Percentiles rank a stretch among this genome's conserved stretches.
phyloP scores from a whole-genome alignment of 1,284 basidiomycete species.

The Prillingera fragicola region DNA sequence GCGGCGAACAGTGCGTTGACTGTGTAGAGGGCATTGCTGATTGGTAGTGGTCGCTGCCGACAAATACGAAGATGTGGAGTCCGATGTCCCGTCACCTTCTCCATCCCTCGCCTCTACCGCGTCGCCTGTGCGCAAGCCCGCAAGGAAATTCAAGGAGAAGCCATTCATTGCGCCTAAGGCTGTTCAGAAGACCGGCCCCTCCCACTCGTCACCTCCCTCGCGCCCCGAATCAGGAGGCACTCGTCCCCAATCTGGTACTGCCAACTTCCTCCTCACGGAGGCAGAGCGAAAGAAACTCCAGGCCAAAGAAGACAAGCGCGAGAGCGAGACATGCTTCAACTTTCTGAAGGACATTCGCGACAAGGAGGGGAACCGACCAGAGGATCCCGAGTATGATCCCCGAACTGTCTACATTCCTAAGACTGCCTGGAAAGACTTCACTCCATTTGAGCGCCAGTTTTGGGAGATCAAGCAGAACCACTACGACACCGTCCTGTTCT shows the following conservation, averaged over 20 bases:
- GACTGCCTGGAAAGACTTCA: constrained; percentile 75
- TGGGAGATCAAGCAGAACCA: constrained; percentile 98
- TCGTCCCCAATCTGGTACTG: constrained; percentile 1
- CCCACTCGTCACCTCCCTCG: constrained; percentile 9
- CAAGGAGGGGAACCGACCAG: constrained; percentile 77
- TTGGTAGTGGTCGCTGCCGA: constrained; percentile 34
- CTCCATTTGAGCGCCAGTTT: constrained; percentile 87
- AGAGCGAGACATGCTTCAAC: constrained; percentile 70
- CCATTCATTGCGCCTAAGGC: constrained; percentile 21
- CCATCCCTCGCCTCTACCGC: constrained; percentile 31
- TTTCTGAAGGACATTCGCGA: constrained; percentile 60
- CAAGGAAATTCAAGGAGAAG: constrained; percentile 1
- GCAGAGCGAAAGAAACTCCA: constrained; percentile 73
- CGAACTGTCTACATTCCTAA: constrained; percentile 79
- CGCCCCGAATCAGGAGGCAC: constrained; percentile 7
- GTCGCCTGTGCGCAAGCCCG: constrained; percentile 18
- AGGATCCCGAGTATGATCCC: constrained; percentile 81
- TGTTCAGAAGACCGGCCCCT: constrained; percentile 21
- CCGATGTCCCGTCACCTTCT: constrained; percentile 24
- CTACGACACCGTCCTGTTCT: constrained; percentile 91
- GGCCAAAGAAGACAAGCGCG: constrained; percentile 76
- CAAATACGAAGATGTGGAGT: constrained; percentile 32
- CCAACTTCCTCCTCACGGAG: constrained; percentile 65
- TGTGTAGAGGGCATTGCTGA: neutral
- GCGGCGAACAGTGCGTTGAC: constrained; percentile 33